A percentile compares a stretch with the other conserved stretches of the same genome.
Evolutionary conservation across 2,329 filamentous ascomycete genomes (phyloP).

Genomic region (Hirsutella rhossiliensis): DNA sequence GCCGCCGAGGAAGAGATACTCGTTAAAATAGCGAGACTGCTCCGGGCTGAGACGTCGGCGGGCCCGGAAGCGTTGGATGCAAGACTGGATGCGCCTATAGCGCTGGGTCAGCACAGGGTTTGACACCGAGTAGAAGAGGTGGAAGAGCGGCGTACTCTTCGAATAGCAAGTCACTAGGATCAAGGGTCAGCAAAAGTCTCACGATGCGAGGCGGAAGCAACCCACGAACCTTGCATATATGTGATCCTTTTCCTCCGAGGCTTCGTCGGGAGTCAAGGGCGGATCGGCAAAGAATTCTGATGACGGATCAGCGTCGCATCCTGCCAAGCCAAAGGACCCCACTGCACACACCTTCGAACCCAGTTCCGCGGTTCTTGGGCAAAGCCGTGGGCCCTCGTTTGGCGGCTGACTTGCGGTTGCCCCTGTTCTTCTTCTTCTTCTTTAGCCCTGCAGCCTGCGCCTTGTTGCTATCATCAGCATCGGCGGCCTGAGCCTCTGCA

Average conservation of each 20-base stretch:
- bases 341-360: slow-evolving; percentile 52
- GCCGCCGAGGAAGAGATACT: slow-evolving; percentile 75
- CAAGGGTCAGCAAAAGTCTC: slow-evolving; percentile 7
- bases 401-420: slow-evolving; percentile 4
- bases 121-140: not conserved
- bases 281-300: slow-evolving; percentile 66
- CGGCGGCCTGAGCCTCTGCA: not conserved
- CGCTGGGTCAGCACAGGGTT: slow-evolving; percentile 5
- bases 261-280: slow-evolving; percentile 61
- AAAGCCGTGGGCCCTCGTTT: slow-evolving; percentile 26
- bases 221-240: slow-evolving; percentile 53
- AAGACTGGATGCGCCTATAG: slow-evolving; percentile 65
- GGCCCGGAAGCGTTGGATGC: slow-evolving; percentile 68
- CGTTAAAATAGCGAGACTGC: slow-evolving; percentile 55
- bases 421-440: slow-evolving; percentile 11
- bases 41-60: slow-evolving; percentile 61
- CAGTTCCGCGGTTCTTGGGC: slow-evolving; percentile 38
- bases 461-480: not conserved
- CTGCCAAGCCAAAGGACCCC: not conserved
- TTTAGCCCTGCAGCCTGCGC: not conserved
- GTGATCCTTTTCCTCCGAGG: slow-evolving; percentile 46
- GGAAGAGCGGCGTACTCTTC: slow-evolving; percentile 31
- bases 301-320: not conserved
- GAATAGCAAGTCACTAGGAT: slow-evolving; percentile 36
- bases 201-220: not conserved